Conservation (phyloP, 2,329 filamentous ascomycete species). For the Alternaria postmessia region DNA sequence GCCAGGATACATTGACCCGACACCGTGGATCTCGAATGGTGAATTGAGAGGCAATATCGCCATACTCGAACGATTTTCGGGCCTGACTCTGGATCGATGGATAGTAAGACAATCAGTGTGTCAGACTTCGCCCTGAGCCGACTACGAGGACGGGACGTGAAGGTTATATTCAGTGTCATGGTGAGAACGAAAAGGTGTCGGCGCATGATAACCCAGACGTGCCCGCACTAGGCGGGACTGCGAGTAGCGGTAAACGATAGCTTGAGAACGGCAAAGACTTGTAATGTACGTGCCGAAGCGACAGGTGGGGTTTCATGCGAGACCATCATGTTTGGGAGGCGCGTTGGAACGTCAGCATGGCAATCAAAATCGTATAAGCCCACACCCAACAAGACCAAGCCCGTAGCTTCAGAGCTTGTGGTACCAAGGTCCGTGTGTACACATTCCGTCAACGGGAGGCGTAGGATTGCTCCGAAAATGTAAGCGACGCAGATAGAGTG, state of each 20-base stretch:
- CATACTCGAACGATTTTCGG: neutral
- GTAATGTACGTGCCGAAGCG: neutral
- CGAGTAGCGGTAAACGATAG: neutral
- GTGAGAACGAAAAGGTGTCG: neutral
- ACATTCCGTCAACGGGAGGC: neutral
- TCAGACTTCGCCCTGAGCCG: neutral
- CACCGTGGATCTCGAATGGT: neutral
- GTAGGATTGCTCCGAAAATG: constrained; percentile 10
- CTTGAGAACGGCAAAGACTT: neutral
- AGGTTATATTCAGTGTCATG: neutral
- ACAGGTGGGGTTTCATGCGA: neutral
- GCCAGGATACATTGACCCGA: constrained; percentile 1
- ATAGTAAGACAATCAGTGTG: neutral
- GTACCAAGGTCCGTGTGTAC: neutral
- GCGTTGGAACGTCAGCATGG: neutral
- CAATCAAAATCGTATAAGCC: constrained; percentile 1
- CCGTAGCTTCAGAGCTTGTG: constrained; percentile 7
- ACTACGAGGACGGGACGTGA: neutral
- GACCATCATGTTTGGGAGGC: neutral
- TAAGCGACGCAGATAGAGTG: constrained; percentile 11
- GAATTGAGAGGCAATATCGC: neutral
- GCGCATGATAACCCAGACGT: neutral
- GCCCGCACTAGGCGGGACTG: neutral
- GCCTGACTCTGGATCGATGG: neutral
- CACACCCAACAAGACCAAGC: constrained; percentile 8